Conservation (phyloP, 1,284 basidiomycete genomes). For the Sanghuangporus weigelae region DNA sequence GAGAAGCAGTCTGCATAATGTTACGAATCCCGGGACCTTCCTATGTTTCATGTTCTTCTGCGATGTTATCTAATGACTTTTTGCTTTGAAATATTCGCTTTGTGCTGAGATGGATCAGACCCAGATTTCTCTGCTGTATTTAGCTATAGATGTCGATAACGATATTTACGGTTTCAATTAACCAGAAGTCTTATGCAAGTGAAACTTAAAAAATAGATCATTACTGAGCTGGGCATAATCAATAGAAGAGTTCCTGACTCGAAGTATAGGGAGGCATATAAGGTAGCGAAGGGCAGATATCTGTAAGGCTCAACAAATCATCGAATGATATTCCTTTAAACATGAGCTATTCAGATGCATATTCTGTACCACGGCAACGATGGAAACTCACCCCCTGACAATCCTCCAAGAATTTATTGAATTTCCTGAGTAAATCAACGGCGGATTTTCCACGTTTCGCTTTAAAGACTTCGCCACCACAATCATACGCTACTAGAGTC, state of each 20-base stretch:
- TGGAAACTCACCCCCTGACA: background rate
- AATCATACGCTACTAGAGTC: conserved; percentile 6
- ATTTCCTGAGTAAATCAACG: conserved; percentile 3
- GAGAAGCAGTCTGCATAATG: conserved; percentile 1
- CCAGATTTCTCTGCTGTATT: no score
- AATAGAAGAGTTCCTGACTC: no score
- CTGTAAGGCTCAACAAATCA: no score
- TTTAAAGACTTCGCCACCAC: background rate
- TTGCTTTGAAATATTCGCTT: background rate
- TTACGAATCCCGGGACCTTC: background rate
- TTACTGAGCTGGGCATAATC: no score
- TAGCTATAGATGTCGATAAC: no score
- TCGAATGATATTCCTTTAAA: background rate
- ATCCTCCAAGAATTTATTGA: conserved; percentile 3
- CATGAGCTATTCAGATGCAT: background rate
- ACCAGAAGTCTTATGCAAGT: no score
- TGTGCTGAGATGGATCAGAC: no score
- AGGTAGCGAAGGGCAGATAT: no score
- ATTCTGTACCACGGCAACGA: background rate
- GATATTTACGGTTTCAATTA: no score
- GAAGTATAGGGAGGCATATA: no score
- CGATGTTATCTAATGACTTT: background rate
- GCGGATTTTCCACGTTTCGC: background rate
- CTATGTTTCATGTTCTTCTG: background rate
- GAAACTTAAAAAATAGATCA: no score